Conservation (phyloP, 208 protist genomes). For the Hexamita inflata region DNA sequence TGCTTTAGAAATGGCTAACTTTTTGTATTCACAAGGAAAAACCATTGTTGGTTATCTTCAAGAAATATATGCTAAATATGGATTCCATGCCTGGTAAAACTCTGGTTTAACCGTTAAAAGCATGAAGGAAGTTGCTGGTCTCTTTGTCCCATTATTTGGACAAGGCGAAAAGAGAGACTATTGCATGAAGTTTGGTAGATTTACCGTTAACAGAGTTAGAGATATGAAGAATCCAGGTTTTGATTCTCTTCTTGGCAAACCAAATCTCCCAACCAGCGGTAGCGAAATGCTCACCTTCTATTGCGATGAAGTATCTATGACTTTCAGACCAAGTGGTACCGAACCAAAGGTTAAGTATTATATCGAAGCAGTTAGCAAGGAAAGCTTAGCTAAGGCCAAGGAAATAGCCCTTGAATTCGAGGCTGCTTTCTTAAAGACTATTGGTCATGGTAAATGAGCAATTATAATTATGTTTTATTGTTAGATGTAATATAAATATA, state of each 20-base stretch:
- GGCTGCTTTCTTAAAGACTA: neutral
- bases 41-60: neutral
- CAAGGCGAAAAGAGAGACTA: neutral
- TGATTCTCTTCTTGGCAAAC: slow-evolving; percentile 27
- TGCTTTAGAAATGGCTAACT: no score
- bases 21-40: neutral
- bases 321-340: slow-evolving; percentile 78
- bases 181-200: neutral
- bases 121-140: neutral
- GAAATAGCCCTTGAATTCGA: neutral
- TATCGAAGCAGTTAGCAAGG: slow-evolving; percentile 23
- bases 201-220: slow-evolving; percentile 19
- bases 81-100: neutral
- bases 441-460: no score
- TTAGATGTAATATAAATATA: no score
- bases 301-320: slow-evolving; percentile 69
- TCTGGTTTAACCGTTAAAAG: neutral
- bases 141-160: neutral
- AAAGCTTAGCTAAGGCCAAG: neutral
- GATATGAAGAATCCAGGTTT: slow-evolving; percentile 37
- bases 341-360: slow-evolving; percentile 96
- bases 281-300: slow-evolving; percentile 79
- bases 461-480: no score
- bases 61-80: slow-evolving; percentile 11
- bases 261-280: slow-evolving; percentile 8